Conservation (phyloP, 441 rosid species). For the Hura crepitans region DNA sequence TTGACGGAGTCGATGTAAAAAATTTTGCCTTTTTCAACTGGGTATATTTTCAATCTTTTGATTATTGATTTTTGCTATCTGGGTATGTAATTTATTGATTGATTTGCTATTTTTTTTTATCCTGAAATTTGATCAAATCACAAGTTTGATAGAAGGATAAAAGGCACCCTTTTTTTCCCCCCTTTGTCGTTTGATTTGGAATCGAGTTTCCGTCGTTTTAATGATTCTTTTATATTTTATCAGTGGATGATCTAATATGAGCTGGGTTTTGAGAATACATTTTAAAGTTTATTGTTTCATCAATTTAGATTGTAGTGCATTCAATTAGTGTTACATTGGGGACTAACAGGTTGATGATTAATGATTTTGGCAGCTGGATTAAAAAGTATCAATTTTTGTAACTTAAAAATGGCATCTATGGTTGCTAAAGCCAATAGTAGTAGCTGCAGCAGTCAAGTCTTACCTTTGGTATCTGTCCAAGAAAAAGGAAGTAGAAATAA, state of each 20-base stretch:
- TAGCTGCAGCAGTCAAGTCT: constrained; percentile 36
- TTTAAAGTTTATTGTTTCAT: not conserved
- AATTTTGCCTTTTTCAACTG: constrained; percentile 19
- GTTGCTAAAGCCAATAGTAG: constrained; percentile 50
- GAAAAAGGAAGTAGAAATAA: constrained; percentile 86
- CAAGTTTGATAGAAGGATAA: constrained; percentile 17
- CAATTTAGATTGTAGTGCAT: constrained; percentile 1
- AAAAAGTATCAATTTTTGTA: constrained; percentile 26
- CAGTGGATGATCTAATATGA: constrained; percentile 23
- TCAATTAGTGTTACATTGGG: constrained; percentile 13
- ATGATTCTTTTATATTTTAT: constrained; percentile 15
- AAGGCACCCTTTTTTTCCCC: constrained; percentile 2
- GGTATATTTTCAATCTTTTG: constrained; percentile 29
- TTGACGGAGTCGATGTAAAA: constrained; percentile 8
- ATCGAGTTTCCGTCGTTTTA: not conserved
- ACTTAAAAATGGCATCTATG: constrained; percentile 54
- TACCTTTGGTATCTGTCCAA: constrained; percentile 50
- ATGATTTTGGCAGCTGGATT: constrained; percentile 22
- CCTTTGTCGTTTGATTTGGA: not conserved
- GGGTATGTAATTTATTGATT: constrained; percentile 19
- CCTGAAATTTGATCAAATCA: constrained; percentile 22
- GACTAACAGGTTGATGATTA: constrained; percentile 16
- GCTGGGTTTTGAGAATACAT: constrained; percentile 14
- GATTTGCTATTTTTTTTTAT: constrained; percentile 25
- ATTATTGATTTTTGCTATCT: constrained; percentile 13